Evolutionary conservation across 2,329 filamentous ascomycete species (phyloP), one percentile per base, ranked within the genome.

Genomic region (Gaeumannomyces tritici): DNA sequence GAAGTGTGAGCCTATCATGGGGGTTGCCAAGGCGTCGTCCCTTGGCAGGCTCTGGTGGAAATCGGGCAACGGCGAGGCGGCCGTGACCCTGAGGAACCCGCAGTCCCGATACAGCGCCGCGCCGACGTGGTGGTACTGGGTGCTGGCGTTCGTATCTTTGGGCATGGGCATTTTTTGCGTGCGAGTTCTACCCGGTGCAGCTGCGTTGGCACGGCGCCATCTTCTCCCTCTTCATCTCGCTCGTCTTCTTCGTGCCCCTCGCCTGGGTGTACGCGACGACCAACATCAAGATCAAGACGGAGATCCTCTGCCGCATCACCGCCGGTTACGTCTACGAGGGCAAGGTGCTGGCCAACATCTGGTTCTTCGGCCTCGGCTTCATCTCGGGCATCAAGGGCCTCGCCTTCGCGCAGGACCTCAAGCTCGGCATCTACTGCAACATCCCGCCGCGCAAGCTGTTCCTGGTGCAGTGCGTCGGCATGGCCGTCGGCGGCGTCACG

Each of bases 401-500:
- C 21, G 78, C 75, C 54, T 81, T 80, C 62, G 73, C 74, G 1
- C 74, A 77, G 65, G 80, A 82, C 65, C 74, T 81, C 74, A 82
- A 82, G 68, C 69, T 82, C 47, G 80, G 74, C 1, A 79, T 80
- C 63, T 81, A 82, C 68, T 70, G 80, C 62, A 81, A 83, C 67
- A 77, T 82, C 55, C 75, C 79, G 0, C 77, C 77, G 0, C 73
- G 75, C 5, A 78, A 76, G 13, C 71, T 79, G 3, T 82, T 83
- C 68, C 73, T 75, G 42, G 77, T 75, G 9, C 80, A 83, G 68
- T 75, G 76, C 2, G 65, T 78, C 15, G 79, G 79, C 42, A 80
- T 78, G 13, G 71, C 81, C 54, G 70, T 80, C 4, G 79, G 77
- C 6, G 76, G 76, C 4, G 69, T 81, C 2, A 76, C 76, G 0